Conservation (phyloP, 148 eudicot genomes). For the Fagopyrum tataricum region DNA sequence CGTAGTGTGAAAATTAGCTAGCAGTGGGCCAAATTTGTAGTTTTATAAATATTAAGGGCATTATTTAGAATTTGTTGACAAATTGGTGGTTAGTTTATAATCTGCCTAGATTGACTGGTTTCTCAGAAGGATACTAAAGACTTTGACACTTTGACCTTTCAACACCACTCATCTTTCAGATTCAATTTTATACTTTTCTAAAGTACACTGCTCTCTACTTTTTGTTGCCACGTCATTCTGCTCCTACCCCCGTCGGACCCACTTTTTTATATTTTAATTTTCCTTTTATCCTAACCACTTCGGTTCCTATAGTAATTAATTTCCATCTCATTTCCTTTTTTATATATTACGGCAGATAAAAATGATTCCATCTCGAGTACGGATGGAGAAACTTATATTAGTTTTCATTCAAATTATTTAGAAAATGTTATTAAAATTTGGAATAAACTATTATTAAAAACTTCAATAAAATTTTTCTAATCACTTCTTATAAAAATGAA, state of each 20-base stretch:
- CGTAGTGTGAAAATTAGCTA: background rate
- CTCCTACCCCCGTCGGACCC: background rate
- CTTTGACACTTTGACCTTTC: background rate
- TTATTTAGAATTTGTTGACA: background rate
- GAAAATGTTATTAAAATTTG: too few relatives aligned
- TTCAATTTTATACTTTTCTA: background rate
- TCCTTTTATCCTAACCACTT: background rate
- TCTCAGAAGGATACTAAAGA: conserved; percentile 4
- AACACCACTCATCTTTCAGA: background rate
- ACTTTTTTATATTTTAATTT: background rate
- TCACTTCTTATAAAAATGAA: too few relatives aligned
- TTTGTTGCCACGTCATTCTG: background rate
- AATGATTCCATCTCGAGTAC: background rate
- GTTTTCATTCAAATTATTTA: too few relatives aligned
- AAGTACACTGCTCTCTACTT: background rate
- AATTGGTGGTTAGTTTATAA: conserved; percentile 7
- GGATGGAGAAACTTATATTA: too few relatives aligned
- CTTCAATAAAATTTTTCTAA: too few relatives aligned
- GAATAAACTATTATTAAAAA: too few relatives aligned
- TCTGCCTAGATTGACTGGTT: conserved; percentile 13
- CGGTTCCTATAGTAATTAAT: background rate
- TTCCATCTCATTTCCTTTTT: conserved; percentile 3
- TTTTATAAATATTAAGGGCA: background rate
- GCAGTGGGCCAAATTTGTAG: background rate
- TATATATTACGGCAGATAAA: background rate